Evolutionary conservation across 495 filamentous ascomycete species (phyloP), one percentile per base, ranked within the genome.

Genomic region (Xylaria cubensis): DNA sequence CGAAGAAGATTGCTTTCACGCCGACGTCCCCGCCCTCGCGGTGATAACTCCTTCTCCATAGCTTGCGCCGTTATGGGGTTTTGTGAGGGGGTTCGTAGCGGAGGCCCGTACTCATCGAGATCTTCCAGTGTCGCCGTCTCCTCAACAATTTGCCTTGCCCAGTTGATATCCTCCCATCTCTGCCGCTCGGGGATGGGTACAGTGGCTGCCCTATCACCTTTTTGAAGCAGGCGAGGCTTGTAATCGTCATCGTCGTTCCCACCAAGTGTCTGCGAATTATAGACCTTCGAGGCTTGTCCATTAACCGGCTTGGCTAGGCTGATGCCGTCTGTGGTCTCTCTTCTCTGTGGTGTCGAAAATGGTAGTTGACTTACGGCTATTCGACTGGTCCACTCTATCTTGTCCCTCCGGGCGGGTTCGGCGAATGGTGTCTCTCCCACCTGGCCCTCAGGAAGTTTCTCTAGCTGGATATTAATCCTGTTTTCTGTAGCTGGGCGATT

Each of bases 71-170:
- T 39, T 8, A 39, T 39, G 36, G 36, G 36, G 36, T 39, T 39
- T 8, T 17, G 42, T 46, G 42, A 15, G 1, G 42, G 13, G 42
- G 12, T 46, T 46, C 1, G 13, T 46, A 46, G 42, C 9, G 46
- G 19, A 17, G 46, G 46, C 19, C 21, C 46, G 46, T 50, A 32
- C 26, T 56, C 53, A 8, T 56, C 53, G 0, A 7, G 53, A 32
- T 56, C 53, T 26, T 24, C 53, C 5, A 56, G 21, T 32, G 15
- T 32, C 7, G 53, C 53, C 5, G 53, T 56, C 53, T 56, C 53
- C 24, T 26, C 53, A 15, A 56, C 24, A 21, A 56, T 56, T 15
- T 56, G 53, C 26, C 53, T 56, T 56, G 53, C 53, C 53, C 53
- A 56, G 21, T 56, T 21, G 24, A 32, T 56, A 29, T 56, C 53